phyloP scores from a whole-genome alignment of 23 red algal genomes.

The Pyropia yezoensis region DNA sequence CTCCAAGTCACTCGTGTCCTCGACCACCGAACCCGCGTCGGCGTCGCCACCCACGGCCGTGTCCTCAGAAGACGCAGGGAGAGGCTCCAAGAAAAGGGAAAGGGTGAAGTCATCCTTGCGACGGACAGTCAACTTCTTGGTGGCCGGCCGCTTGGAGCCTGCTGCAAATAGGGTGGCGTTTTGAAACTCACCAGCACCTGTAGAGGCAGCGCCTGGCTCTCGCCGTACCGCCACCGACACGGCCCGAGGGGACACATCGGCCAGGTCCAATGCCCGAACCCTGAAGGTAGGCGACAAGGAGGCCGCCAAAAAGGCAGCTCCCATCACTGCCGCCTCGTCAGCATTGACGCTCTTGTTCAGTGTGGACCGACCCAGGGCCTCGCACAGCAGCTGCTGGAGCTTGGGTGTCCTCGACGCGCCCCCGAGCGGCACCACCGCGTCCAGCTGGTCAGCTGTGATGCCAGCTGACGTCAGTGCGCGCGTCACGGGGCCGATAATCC shows the following conservation, averaged over 20 bases:
- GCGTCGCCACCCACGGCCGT: too few relatives aligned
- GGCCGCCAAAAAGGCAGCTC: conserved; percentile 66
- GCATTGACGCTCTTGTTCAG: conserved; percentile 89
- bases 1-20: conserved; percentile 2
- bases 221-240: conserved; percentile 34
- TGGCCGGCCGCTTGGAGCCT: conserved; percentile 45
- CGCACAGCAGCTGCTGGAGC: conserved; percentile 40
- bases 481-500: conserved; percentile 23
- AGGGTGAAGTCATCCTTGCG: conserved; percentile 55
- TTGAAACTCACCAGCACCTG: conserved; percentile 2
- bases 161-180: conserved; percentile 19
- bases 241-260: conserved; percentile 35
- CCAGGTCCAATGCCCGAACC: conserved; percentile 56
- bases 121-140: conserved; percentile 49
- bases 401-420: conserved; percentile 69
- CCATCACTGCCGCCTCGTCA: conserved; percentile 86
- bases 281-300: conserved; percentile 59
- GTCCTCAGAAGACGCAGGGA: neutral
- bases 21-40: too few relatives aligned
- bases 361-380: conserved; percentile 5
- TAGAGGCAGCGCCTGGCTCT: conserved; percentile 7
- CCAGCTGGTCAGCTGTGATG: conserved; percentile 27
- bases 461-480: conserved; percentile 22
- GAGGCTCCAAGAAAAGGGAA: conserved; percentile 11
- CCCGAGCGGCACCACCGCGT: conserved; percentile 87